Conservation (phyloP, 1,139 yeast species). For the Geotrichum candidum region DNA sequence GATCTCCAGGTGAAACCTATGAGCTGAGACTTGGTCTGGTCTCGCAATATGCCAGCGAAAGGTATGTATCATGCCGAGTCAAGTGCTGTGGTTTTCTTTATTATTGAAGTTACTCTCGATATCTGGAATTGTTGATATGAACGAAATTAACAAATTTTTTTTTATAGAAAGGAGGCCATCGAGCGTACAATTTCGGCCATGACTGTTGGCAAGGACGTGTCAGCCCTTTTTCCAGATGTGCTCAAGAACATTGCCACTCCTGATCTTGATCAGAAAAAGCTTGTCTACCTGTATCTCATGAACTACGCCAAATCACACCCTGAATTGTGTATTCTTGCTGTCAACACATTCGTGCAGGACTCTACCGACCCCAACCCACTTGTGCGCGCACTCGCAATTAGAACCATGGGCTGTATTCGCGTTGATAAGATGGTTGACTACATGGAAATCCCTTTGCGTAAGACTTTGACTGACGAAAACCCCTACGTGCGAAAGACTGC, state of each 20-base stretch:
- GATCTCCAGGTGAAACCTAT: slow-evolving; percentile 63
- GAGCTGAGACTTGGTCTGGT: slow-evolving; percentile 88
- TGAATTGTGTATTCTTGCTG: slow-evolving; percentile 91
- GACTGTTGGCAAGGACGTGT: slow-evolving; percentile 98
- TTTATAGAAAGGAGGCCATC: slow-evolving; percentile 76
- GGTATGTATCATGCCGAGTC: slow-evolving; percentile 6
- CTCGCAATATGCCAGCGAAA: slow-evolving; percentile 74
- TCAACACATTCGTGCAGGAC: slow-evolving; percentile 90
- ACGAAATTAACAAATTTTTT: not conserved
- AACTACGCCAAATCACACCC: slow-evolving; percentile 96
- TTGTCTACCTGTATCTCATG: slow-evolving; percentile 91
- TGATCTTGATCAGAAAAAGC: slow-evolving; percentile 92
- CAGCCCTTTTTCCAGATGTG: slow-evolving; percentile 91
- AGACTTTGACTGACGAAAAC: slow-evolving; percentile 84
- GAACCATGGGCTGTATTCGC: slow-evolving; percentile 98
- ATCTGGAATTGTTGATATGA: not conserved
- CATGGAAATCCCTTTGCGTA: slow-evolving; percentile 80
- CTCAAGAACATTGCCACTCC: slow-evolving; percentile 94
- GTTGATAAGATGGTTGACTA: slow-evolving; percentile 94
- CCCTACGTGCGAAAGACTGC: slow-evolving; percentile 98
- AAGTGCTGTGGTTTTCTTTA: not conserved
- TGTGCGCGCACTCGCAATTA: slow-evolving; percentile 89
- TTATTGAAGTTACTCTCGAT: not conserved
- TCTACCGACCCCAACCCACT: slow-evolving; percentile 96
- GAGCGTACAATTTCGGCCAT: slow-evolving; percentile 95